phyloP scores from a whole-genome alignment of 2,329 filamentous ascomycete species.

The Colletotrichum sp. region DNA sequence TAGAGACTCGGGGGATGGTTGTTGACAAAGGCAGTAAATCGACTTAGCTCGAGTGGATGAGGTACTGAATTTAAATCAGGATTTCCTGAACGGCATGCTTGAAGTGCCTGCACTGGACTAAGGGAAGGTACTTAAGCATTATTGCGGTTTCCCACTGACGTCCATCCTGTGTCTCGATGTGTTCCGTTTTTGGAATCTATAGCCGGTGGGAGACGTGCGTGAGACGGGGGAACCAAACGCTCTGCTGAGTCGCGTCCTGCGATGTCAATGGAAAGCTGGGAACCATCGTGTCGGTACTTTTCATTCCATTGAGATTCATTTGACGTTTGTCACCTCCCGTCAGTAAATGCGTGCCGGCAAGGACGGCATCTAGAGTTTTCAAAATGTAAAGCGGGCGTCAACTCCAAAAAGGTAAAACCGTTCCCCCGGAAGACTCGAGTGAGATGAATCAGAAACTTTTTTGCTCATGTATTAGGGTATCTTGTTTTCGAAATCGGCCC shows the following conservation, averaged over 20 bases:
- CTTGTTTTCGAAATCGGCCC: not conserved
- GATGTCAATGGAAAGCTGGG: not conserved
- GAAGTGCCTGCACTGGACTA: not conserved
- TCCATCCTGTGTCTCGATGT: not conserved
- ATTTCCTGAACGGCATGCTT: not conserved
- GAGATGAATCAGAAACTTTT: not conserved
- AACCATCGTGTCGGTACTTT: not conserved
- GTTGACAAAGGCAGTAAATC: not conserved
- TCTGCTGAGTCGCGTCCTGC: not conserved
- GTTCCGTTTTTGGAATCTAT: not conserved
- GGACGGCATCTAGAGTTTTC: not conserved
- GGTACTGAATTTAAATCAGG: not conserved
- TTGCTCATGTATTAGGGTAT: slow-evolving; percentile 10
- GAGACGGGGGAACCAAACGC: not conserved
- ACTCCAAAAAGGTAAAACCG: not conserved
- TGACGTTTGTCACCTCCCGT: not conserved
- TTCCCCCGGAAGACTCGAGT: not conserved
- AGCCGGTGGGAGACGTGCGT: not conserved
- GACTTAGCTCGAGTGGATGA: not conserved
- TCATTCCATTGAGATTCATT: not conserved
- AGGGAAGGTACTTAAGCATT: not conserved
- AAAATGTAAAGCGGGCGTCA: not conserved
- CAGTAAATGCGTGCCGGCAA: not conserved
- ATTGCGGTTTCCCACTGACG: not conserved
- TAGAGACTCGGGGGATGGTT: not conserved